Base-by-base conservation (phyloP, 2,329 filamentous ascomycete species). In the Colletotrichum nymphaeae region DNA sequence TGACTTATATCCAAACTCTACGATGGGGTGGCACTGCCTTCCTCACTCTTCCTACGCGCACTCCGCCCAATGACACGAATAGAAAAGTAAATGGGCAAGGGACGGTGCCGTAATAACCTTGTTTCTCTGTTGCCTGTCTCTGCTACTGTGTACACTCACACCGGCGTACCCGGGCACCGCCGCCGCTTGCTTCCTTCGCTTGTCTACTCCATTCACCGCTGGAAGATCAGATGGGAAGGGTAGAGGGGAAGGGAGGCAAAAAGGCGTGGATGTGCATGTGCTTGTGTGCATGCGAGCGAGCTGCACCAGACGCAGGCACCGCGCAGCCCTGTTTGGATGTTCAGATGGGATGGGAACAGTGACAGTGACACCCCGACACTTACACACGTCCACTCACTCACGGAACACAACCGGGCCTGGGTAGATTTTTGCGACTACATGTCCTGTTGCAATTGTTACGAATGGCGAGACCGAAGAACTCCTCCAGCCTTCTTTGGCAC, bases 1-100 rank as follows among this genome's bases (percentile, higher is more conserved):
- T 46, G 55, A 67, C 63, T 70, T 70, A 70, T 70, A 70, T 67
- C 63, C 19, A 67, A 32, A 42, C 42, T 53, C 32, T 9, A 19
- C 19, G 42, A 67, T 55, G 68, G 68, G 37, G 55, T 60, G 63
- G 68, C 67, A 66, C 63, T 59, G 55, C 55, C 63, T 46, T 53
- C n/a, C 42, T 59, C 22, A 42, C 16, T 24, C n/a, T 16, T 16
- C 6, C 35, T 16, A 42, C 16, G 14, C 14, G 35, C 26, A 8
- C 30, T 63, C 9, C 26, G 57, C 42, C 26, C 67, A 32, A 59
- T 32, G 6, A 53, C 24, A 55, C 55, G 58, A 59, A 55, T 53
- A 55, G 52, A 24, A 53, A 67, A 37, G 42, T 46, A 46, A 14
- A 26, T 1, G 37, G 35, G 14, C 16, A 42, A 16, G 35, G 12